Conservation (phyloP, 2,329 filamentous ascomycete species). For the Apiospora malaysiana region DNA sequence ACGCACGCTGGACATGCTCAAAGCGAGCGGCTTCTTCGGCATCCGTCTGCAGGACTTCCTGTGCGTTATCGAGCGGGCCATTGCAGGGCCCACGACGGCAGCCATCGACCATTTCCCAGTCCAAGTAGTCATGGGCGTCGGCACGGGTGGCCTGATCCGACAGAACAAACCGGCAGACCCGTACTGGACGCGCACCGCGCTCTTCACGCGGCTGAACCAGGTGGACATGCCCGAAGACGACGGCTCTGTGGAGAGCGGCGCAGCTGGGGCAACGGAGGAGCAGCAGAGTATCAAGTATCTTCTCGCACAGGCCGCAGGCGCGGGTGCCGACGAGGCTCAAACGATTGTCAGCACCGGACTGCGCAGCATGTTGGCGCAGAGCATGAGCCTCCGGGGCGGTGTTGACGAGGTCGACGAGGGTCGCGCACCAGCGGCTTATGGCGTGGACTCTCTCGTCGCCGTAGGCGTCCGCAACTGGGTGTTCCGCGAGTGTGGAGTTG, state of each 20-base stretch:
- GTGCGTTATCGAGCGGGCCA: constrained; percentile 52
- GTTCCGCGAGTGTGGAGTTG: constrained; percentile 48
- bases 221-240: constrained; percentile 48
- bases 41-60: constrained; percentile 57
- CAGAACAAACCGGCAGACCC: constrained; percentile 60
- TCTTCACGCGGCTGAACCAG: constrained; percentile 55
- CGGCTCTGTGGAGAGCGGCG: neutral
- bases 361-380: constrained; percentile 48
- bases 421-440: constrained; percentile 51
- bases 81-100: constrained; percentile 43
- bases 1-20: constrained; percentile 52
- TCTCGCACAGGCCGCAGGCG: constrained; percentile 26
- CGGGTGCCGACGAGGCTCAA: constrained; percentile 37
- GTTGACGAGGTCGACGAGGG: constrained; percentile 50
- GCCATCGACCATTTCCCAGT: constrained; percentile 43
- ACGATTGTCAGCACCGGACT: constrained; percentile 45
- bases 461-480: constrained; percentile 61
- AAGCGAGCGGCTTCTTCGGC: constrained; percentile 59
- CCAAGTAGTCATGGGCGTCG: constrained; percentile 58
- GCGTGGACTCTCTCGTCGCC: constrained; percentile 59
- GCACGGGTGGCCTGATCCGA: constrained; percentile 58
- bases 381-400: constrained; percentile 53
- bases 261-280: constrained; percentile 25
- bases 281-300: constrained; percentile 21
- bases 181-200: constrained; percentile 58